Conservation (phyloP, 768 basidiomycete species). For the Arthromyces matolae region DNA sequence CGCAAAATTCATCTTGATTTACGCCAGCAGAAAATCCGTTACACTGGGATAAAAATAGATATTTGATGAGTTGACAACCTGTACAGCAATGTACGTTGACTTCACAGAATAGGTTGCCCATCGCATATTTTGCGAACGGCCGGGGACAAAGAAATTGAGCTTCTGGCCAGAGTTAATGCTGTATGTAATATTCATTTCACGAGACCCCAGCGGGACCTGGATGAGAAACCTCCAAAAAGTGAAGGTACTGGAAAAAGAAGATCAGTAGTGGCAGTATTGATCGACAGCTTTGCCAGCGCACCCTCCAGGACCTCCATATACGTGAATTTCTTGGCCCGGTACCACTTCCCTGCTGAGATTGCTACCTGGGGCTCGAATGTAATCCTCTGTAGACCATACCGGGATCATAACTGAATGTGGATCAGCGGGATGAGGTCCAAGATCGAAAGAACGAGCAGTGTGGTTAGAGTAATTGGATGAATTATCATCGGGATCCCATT, state of each 20-base stretch:
- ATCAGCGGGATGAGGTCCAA: conserved; percentile 73
- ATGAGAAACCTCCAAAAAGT: conserved; percentile 95
- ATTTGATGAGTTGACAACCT: neutral
- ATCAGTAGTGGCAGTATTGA: conserved; percentile 1
- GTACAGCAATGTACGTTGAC: conserved; percentile 8
- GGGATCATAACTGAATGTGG: conserved; percentile 50
- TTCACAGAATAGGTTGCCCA: conserved; percentile 86
- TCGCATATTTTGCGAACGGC: conserved; percentile 75
- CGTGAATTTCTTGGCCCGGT: conserved; percentile 68
- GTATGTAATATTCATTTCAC: conserved; percentile 79
- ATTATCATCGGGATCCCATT: conserved; percentile 63
- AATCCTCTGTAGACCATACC: conserved; percentile 19
- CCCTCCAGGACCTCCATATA: conserved; percentile 57
- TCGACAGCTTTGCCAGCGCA: conserved; percentile 23
- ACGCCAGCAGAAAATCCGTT: conserved; percentile 89
- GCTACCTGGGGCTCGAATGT: conserved; percentile 20
- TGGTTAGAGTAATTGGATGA: conserved; percentile 7
- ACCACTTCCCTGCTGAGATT: conserved; percentile 40
- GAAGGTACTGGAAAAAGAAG: conserved; percentile 53
- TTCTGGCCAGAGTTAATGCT: conserved; percentile 76
- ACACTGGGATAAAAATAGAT: conserved; percentile 44
- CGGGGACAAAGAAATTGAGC: conserved; percentile 83
- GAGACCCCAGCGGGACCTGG: conserved; percentile 65
- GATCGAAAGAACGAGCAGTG: conserved; percentile 43
- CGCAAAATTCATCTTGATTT: conserved; percentile 82